phyloP scores from a whole-genome alignment of 2,329 filamentous ascomycete species.

The Fusarium nodosum region DNA sequence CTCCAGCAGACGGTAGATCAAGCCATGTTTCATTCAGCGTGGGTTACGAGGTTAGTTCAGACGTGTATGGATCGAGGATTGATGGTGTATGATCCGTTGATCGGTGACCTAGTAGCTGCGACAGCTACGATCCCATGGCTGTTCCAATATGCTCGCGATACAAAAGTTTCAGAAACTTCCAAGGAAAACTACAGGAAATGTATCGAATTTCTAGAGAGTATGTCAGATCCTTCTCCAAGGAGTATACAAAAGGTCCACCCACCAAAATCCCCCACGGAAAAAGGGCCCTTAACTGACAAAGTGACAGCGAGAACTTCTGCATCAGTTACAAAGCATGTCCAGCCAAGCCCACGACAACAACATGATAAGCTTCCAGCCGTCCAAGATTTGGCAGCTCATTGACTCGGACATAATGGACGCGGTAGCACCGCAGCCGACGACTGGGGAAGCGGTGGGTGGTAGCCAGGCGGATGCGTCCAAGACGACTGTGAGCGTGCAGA shows the following conservation, averaged over 20 bases:
- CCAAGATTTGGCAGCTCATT: slow-evolving; percentile 40
- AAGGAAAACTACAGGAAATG: slow-evolving; percentile 42
- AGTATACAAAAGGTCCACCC: slow-evolving; percentile 29
- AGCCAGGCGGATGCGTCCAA: slow-evolving; percentile 25
- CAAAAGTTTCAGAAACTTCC: slow-evolving; percentile 27
- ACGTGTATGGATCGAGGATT: slow-evolving; percentile 43
- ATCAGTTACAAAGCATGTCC: slow-evolving; percentile 38
- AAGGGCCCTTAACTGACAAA: neutral
- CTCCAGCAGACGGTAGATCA: slow-evolving; percentile 44
- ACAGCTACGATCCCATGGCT: slow-evolving; percentile 45
- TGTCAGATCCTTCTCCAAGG: slow-evolving; percentile 34
- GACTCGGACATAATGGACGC: slow-evolving; percentile 38
- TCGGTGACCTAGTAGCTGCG: slow-evolving; percentile 42
- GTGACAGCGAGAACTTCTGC: slow-evolving; percentile 18
- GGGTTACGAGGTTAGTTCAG: slow-evolving; percentile 40
- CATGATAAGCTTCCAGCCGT: slow-evolving; percentile 40
- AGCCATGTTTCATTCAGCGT: slow-evolving; percentile 44
- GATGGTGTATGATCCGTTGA: slow-evolving; percentile 37
- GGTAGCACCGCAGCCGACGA: slow-evolving; percentile 18
- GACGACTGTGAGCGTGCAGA: slow-evolving; percentile 34
- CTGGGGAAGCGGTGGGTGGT: slow-evolving; percentile 12
- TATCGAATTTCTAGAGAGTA: slow-evolving; percentile 28
- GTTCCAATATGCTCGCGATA: slow-evolving; percentile 45
- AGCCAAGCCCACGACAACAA: slow-evolving; percentile 37
- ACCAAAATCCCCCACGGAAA: neutral